Percentiles rank a stretch among this genome's conserved stretches.
Conservation (phyloP, 345 rosid species). For the Eutrema yunnanense region DNA sequence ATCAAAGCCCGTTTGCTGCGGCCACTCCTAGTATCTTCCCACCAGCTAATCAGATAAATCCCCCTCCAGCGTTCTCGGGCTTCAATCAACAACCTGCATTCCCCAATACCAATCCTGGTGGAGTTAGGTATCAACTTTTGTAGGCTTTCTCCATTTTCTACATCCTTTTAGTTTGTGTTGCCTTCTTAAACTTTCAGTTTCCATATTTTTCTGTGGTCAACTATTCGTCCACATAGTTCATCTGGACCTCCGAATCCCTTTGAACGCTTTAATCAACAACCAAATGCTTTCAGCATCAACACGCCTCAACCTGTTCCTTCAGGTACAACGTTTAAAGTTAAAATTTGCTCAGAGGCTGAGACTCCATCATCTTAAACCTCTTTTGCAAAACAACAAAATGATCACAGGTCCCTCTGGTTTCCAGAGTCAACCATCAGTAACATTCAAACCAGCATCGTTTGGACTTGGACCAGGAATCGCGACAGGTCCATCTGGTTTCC, state of each 20-base stretch:
- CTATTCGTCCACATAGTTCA: constrained; percentile 31
- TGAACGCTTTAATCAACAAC: constrained; percentile 38
- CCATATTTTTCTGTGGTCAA: constrained; percentile 29
- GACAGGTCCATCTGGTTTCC: constrained; percentile 21
- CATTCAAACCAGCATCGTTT: background rate
- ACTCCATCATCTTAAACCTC: constrained; percentile 1
- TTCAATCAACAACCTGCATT: too few relatives aligned
- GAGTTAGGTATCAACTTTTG: too few relatives aligned
- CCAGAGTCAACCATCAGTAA: background rate
- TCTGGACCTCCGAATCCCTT: constrained; percentile 41
- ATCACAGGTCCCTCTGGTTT: constrained; percentile 21
- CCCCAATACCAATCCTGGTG: too few relatives aligned
- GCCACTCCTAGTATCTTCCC: too few relatives aligned
- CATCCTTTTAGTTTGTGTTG: background rate
- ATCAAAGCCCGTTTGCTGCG: too few relatives aligned
- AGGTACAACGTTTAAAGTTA: constrained; percentile 16
- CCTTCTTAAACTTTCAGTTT: background rate
- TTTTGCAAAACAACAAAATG: constrained; percentile 4
- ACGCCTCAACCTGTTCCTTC: constrained; percentile 26
- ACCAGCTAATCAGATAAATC: too few relatives aligned
- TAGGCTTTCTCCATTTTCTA: constrained; percentile 2
- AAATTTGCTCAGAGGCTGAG: background rate
- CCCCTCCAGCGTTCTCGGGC: too few relatives aligned
- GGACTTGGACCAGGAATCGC: constrained; percentile 14
- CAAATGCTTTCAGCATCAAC: constrained; percentile 28